These are phyloP conservation scores for Sphaerulina vaccinii DNA, from an alignment of 2,329 filamentous ascomycete genomes.

Conservation along the genomic window DNA sequence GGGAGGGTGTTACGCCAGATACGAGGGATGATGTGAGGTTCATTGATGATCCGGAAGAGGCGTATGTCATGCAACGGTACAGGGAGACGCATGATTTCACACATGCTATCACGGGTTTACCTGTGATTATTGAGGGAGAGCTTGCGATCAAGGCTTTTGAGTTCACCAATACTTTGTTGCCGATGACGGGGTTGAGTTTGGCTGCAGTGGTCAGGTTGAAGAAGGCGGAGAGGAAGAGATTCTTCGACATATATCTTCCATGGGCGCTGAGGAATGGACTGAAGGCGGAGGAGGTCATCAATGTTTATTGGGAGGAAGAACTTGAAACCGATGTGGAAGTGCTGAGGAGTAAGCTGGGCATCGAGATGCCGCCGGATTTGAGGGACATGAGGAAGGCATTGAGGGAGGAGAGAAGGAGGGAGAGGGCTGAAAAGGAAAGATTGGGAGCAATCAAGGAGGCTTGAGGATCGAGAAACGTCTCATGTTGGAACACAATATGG, in stretches of 20 bases:
- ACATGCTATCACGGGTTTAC: slow-evolving; percentile 88
- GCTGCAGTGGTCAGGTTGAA: slow-evolving; percentile 68
- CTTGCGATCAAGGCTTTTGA: slow-evolving; percentile 97
- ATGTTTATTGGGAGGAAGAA: slow-evolving; percentile 97
- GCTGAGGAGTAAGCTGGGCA: slow-evolving; percentile 70
- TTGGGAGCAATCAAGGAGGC: slow-evolving; percentile 9
- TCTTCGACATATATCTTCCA: slow-evolving; percentile 74
- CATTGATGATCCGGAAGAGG: slow-evolving; percentile 92
- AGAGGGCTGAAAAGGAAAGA: slow-evolving; percentile 50
- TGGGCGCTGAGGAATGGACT: slow-evolving; percentile 88
- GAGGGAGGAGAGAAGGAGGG: slow-evolving; percentile 65
- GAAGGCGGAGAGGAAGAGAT: slow-evolving; percentile 61
- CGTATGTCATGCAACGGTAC: slow-evolving; percentile 98
- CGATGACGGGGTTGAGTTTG: slow-evolving; percentile 89
- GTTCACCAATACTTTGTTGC: slow-evolving; percentile 88
- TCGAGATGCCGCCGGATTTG: slow-evolving; percentile 86
- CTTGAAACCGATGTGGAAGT: slow-evolving; percentile 78
- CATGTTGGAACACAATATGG: too few species aligned
- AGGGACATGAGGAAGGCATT: slow-evolving; percentile 71
- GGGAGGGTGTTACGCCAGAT: slow-evolving; percentile 89
- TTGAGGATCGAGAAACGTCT: too few species aligned
- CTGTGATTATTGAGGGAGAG: slow-evolving; percentile 91
- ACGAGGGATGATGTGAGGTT: slow-evolving; percentile 80
- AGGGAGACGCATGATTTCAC: slow-evolving; percentile 98
- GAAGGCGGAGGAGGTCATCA: slow-evolving; percentile 76